phyloP scores from a whole-genome alignment of 805 yeast species.

The Candida arabinofermentans region DNA sequence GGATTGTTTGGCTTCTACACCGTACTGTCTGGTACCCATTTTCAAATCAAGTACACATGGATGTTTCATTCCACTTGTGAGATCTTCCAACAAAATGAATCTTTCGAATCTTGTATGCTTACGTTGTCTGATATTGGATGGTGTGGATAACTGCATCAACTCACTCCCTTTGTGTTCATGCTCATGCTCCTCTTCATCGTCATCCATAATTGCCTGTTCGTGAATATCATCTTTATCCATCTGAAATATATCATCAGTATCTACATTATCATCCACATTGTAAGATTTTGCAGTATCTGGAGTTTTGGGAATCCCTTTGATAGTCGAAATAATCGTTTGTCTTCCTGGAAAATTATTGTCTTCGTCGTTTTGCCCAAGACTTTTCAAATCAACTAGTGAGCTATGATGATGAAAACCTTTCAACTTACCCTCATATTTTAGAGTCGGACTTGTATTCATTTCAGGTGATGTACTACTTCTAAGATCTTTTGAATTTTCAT shows the following conservation, averaged over 20 bases:
- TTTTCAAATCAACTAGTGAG: constrained; percentile 21
- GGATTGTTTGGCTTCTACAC: constrained; percentile 76
- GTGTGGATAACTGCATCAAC: neutral
- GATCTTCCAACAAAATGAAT: constrained; percentile 83
- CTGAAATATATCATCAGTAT: constrained; percentile 4
- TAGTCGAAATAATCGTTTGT: constrained; percentile 33
- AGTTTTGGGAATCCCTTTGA: constrained; percentile 30
- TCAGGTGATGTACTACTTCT: neutral
- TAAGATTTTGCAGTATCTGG: constrained; percentile 10
- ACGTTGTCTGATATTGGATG: constrained; percentile 8
- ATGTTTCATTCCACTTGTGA: constrained; percentile 72
- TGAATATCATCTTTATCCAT: constrained; percentile 9
- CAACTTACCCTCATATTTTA: neutral
- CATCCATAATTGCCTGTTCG: constrained; percentile 15
- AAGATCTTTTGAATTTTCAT: neutral
- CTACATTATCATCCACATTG: constrained; percentile 12
- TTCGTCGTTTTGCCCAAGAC: constrained; percentile 12
- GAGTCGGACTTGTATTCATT: neutral
- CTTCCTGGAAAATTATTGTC: constrained; percentile 22
- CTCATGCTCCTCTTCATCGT: constrained; percentile 9
- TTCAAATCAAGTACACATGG: constrained; percentile 94
- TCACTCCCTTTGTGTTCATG: neutral
- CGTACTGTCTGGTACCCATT: constrained; percentile 98
- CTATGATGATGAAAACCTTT: constrained; percentile 11
- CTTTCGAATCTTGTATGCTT: constrained; percentile 60